Base-by-base conservation (phyloP, 805 yeast species). In the Teunomyces pallodes region DNA sequence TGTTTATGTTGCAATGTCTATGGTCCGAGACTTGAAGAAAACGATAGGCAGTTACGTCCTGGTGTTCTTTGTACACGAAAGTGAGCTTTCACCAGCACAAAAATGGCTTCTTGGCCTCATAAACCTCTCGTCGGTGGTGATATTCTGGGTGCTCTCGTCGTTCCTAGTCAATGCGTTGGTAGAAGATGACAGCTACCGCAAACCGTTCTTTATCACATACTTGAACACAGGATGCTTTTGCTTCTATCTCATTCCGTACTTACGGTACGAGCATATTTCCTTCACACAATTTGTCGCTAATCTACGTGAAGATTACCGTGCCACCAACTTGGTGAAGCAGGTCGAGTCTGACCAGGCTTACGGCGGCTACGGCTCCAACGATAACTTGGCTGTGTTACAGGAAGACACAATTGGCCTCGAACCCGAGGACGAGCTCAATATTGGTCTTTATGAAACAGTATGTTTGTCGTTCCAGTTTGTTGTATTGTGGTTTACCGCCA, bases 141-240 rank as follows among this genome's bases (percentile, higher is more conserved):
- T 87, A 1, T 77, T 90, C 20, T 92, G 99, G 99, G 97, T 94
- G 9, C 69, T 86, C 32, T 89, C 96, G 3, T 88, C 96, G 3
- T 92, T 90, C 56, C 65, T 92, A 42, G 85, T 94, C 32, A 90
- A 88, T 65, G 84, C 82, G 38, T 72, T 89, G 36, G 86, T 89
- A 56, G 90, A 84, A 55, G 76, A 79, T 42, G 80, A 77, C 49
- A 70, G 76, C 26, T 94, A 90, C 65, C 69, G 90, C 42, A 94
- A 94, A 67, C 99, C 99, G 13, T 91, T 90, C 61, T 80, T 91
- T 52, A 87, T 94, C 56, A 94, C 99, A 2, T 94, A 92, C 70
- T 66, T 92, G 56, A 94, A 91, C 69, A 91, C 98, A 0, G 84
- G 90, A 1, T 80, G 94, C 3, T 94, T 94, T 64, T 75, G 82